phyloP scores from a whole-genome alignment of 2,329 filamentous ascomycete genomes.

The Neonectria neomacrospora region DNA sequence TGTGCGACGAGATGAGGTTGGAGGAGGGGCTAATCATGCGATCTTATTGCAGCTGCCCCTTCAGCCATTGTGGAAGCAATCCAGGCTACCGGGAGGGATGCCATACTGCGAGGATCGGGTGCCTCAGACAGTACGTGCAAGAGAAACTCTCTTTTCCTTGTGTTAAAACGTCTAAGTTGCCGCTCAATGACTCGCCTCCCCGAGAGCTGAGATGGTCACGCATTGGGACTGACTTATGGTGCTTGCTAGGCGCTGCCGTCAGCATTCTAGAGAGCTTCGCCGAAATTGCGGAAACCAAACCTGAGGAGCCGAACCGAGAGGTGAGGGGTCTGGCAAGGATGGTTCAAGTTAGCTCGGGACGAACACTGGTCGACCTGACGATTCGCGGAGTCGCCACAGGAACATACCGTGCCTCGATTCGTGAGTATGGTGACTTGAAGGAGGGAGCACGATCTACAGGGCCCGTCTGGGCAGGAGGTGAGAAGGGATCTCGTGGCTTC shows the following conservation, averaged over 20 bases:
- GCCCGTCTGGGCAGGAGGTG: slow-evolving; percentile 76
- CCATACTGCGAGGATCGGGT: slow-evolving; percentile 91
- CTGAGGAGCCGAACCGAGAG: slow-evolving; percentile 58
- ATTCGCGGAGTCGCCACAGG: slow-evolving; percentile 85
- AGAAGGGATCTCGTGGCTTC: slow-evolving; percentile 59
- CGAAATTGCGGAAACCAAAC: slow-evolving; percentile 60
- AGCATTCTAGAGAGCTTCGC: slow-evolving; percentile 93
- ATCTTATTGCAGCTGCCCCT: slow-evolving; percentile 71
- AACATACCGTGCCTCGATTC: slow-evolving; percentile 84
- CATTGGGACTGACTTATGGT: slow-evolving; percentile 25
- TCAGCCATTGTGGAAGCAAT: slow-evolving; percentile 91
- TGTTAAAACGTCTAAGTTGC: background rate
- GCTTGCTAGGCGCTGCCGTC: slow-evolving; percentile 76
- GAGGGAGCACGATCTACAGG: slow-evolving; percentile 85
- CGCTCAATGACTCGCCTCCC: background rate
- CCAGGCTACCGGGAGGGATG: slow-evolving; percentile 89
- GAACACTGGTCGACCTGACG: slow-evolving; percentile 89
- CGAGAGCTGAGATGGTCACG: background rate
- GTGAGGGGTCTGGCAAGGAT: slow-evolving; percentile 91
- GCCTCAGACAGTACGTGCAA: slow-evolving; percentile 78
- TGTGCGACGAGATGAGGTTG: slow-evolving; percentile 15
- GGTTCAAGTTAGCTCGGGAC: slow-evolving; percentile 84
- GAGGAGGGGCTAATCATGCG: slow-evolving; percentile 14
- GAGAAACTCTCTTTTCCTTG: slow-evolving; percentile 18
- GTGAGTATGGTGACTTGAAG: slow-evolving; percentile 88